phyloP scores from a whole-genome alignment of 2,329 filamentous ascomycete genomes.

The Sporothrix schenckii region DNA sequence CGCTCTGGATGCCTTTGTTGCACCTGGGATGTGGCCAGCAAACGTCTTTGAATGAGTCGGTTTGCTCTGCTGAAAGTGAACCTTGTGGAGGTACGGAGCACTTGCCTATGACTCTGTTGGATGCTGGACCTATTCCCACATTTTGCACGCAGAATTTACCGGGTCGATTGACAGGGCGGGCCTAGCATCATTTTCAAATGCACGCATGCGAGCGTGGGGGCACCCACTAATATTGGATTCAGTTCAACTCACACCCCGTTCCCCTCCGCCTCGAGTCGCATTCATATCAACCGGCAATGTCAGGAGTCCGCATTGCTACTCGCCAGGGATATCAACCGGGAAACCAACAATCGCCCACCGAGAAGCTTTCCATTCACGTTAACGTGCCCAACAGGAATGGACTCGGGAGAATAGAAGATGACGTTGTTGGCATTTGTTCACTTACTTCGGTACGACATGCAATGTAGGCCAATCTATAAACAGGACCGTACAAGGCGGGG shows the following conservation, averaged over 20 bases:
- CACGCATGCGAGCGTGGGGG: constrained; percentile 13
- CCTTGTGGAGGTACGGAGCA: background rate
- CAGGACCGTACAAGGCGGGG: constrained; percentile 3
- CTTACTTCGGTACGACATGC: background rate
- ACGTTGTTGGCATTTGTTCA: background rate
- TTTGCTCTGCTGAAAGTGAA: too few relatives aligned
- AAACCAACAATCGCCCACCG: constrained; percentile 1
- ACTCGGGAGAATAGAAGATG: background rate
- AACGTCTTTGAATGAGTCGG: too few relatives aligned
- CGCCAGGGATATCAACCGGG: background rate
- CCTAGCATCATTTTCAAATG: constrained; percentile 12
- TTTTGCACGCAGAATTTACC: background rate
- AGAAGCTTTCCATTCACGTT: background rate
- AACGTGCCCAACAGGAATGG: background rate
- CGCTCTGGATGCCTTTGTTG: too few relatives aligned
- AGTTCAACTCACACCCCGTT: background rate
- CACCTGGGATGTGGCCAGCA: too few relatives aligned
- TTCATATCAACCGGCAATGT: background rate
- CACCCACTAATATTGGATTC: constrained; percentile 14
- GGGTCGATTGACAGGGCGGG: background rate
- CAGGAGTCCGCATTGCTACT: too few relatives aligned
- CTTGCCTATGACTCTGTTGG: too few relatives aligned
- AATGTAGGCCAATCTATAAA: background rate
- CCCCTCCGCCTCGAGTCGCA: background rate
- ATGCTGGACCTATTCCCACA: background rate